phyloP scores from a whole-genome alignment of 805 yeast species.

The Ogataea pignaliae region DNA sequence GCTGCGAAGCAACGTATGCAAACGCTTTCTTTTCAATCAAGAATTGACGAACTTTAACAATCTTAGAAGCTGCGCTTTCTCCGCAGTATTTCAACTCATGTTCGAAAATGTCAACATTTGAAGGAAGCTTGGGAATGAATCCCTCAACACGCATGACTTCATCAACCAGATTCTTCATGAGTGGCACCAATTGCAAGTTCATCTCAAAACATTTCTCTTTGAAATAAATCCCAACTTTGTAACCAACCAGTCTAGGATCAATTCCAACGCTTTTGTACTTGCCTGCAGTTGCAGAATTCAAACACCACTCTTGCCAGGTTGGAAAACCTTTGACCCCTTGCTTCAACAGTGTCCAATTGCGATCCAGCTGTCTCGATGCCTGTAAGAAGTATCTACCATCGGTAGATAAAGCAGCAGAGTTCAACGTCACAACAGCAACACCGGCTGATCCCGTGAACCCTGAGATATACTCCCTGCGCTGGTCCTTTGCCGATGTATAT shows the following conservation, averaged over 20 bases:
- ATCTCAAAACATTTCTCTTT: conserved; percentile 28
- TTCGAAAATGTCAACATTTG: conserved; percentile 28
- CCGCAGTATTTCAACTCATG: conserved; percentile 40
- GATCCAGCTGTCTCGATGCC: conserved; percentile 78
- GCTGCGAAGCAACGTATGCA: conserved; percentile 46
- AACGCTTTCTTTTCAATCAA: conserved; percentile 28
- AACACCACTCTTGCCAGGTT: conserved; percentile 78
- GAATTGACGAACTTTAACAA: conserved; percentile 27
- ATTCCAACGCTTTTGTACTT: conserved; percentile 61
- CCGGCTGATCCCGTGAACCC: conserved; percentile 96
- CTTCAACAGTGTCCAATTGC: conserved; percentile 74
- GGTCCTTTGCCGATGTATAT: conserved; percentile 77
- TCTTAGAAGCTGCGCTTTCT: conserved; percentile 33
- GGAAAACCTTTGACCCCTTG: conserved; percentile 70
- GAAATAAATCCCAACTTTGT: conserved; percentile 40
- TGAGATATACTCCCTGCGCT: conserved; percentile 74
- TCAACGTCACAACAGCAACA: conserved; percentile 70
- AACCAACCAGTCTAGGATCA: conserved; percentile 72
- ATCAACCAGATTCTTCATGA: conserved; percentile 68
- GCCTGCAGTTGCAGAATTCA: conserved; percentile 47
- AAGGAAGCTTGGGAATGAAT: conserved; percentile 11
- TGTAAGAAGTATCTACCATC: conserved; percentile 95
- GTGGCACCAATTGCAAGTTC: conserved; percentile 44
- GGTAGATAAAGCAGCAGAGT: conserved; percentile 75
- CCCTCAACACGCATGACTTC: conserved; percentile 53